Evolutionary conservation across 805 yeast genomes (phyloP), one percentile per base, ranked within the genome.

Genomic region (Tetrapisispora namnaoensis): DNA sequence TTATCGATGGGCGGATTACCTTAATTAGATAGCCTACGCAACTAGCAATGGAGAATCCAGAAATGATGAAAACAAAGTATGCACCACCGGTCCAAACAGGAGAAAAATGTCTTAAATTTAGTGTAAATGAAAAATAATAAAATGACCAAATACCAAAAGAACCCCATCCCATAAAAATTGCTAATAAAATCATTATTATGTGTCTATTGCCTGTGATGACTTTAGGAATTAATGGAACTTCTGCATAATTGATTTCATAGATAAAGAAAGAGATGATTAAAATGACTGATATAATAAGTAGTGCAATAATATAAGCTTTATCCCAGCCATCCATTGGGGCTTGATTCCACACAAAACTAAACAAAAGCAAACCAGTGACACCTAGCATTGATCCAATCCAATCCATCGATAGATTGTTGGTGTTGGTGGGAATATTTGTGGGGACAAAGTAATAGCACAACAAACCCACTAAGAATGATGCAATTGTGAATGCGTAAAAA

Each of bases 291-390:
- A 83, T 59, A 1, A 81, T 67, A 28, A 83, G 64, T 13, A 85
- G 59, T 0, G 71, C 78, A 39, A 80, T 76, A 39, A 81, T 75
- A 54, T 83, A 84, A 0, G 81, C 73, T 1, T 58, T 60, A 11
- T 64, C 55, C 91, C 91, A 85, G 20, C 90, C 87, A 2, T 69
- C 82, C 5, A 76, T 72, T 0, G 91, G 86, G 2, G 84, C 91
- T 60, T 86, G 89, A 56, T 82, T 84, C 79, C 87, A 79, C 2
- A 78, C 78, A 59, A 84, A 79, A 55, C 81, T 83, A 60, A 86
- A 70, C 34, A 85, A 60, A 2, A 83, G 71, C 44, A 86, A 63
- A 0, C 86, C 87, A 6, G 67, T 49, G 4, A 84, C 75, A 3
- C 86, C 90, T 14, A 77, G 51, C 0, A 66, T 17, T 0, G 83